Percentiles rank a stretch among this genome's conserved stretches.
phyloP scores from a whole-genome alignment of 1,139 yeast genomes.

The Taphrina deformans region DNA sequence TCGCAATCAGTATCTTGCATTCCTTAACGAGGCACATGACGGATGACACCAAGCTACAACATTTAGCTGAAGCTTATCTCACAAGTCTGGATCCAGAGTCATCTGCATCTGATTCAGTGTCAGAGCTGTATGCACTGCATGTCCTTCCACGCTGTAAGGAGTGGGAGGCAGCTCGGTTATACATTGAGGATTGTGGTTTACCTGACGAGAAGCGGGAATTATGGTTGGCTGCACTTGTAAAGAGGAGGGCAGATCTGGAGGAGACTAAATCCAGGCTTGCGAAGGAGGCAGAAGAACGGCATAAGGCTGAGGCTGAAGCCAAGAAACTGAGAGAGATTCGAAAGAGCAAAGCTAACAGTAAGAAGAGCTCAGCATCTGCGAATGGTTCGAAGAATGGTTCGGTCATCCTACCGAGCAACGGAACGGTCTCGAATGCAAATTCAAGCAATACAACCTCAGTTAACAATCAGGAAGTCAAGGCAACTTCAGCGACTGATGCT shows the following conservation, averaged over 20 bases:
- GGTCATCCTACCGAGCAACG: neutral
- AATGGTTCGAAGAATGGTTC: conserved; percentile 1
- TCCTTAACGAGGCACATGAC: conserved; percentile 14
- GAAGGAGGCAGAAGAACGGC: conserved; percentile 1
- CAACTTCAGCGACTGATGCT: neutral
- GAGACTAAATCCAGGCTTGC: neutral
- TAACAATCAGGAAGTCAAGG: neutral
- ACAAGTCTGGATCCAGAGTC: conserved; percentile 18
- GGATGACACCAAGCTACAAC: conserved; percentile 10
- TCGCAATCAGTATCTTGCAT: conserved; percentile 8
- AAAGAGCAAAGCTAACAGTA: conserved; percentile 7
- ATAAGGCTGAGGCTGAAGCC: conserved; percentile 3
- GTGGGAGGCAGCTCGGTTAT: conserved; percentile 28
- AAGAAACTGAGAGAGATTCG: conserved; percentile 3
- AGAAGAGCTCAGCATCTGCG: conserved; percentile 9
- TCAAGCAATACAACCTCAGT: no score
- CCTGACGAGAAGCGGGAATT: conserved; percentile 4
- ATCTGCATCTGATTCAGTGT: conserved; percentile 1
- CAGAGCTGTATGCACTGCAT: conserved; percentile 32
- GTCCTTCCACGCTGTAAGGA: conserved; percentile 27
- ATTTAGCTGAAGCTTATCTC: conserved; percentile 14
- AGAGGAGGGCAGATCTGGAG: conserved; percentile 4
- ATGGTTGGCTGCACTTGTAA: neutral
- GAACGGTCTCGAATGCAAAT: neutral
- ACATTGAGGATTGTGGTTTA: conserved; percentile 9